A percentile compares a stretch with the other conserved stretches of the same genome.
Evolutionary conservation across 805 yeast genomes (phyloP).

Genomic region (Lipomyces chichibuensis): DNA sequence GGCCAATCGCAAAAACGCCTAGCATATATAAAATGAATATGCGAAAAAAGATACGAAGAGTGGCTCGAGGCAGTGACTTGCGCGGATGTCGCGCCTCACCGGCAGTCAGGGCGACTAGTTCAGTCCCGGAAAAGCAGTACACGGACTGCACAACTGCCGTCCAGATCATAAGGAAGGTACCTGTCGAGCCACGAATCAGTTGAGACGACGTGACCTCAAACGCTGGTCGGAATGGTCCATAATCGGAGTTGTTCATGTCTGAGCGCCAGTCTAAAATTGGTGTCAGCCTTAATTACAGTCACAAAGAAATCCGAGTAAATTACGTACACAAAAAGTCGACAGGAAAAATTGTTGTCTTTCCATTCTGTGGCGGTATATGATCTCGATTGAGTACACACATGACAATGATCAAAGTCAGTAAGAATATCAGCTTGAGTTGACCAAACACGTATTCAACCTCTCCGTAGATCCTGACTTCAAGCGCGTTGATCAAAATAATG

Average conservation of each 20-base stretch:
- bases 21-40: constrained; percentile 69
- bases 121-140: constrained; percentile 75
- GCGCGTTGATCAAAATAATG: constrained; percentile 54
- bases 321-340: constrained; percentile 23
- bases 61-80: constrained; percentile 67
- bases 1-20: constrained; percentile 59
- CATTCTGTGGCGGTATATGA: constrained; percentile 21
- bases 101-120: constrained; percentile 72
- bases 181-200: constrained; percentile 25
- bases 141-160: constrained; percentile 75
- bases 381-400: constrained; percentile 59
- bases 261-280: constrained; percentile 20
- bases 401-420: constrained; percentile 60
- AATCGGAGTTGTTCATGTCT: constrained; percentile 4
- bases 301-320: neutral
- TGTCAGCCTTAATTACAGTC: neutral
- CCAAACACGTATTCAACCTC: constrained; percentile 70
- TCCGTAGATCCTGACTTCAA: constrained; percentile 64
- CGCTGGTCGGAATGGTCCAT: constrained; percentile 31
- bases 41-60: constrained; percentile 82
- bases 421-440: constrained; percentile 59
- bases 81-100: constrained; percentile 76
- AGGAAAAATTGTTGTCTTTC: constrained; percentile 23
- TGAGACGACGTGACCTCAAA: constrained; percentile 18
- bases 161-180: constrained; percentile 65